Conservation (phyloP, 1,139 yeast genomes). For the Suhomyces guaymorum region DNA sequence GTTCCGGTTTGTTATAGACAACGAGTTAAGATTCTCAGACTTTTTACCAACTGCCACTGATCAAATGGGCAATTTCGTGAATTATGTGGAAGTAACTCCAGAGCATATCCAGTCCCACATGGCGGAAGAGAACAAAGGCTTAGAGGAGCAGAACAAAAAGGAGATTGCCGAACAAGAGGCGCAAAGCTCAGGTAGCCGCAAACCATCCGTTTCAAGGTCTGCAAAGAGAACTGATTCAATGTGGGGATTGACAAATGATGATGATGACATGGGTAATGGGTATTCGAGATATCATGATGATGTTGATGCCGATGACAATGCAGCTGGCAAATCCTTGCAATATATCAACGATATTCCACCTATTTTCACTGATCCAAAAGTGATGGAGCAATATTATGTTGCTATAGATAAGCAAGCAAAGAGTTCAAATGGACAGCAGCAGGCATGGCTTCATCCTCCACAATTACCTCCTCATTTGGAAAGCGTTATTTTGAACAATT, state of each 20-base stretch:
- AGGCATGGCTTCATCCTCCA: slow-evolving; percentile 69
- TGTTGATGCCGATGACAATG: slow-evolving; percentile 36
- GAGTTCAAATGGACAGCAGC: slow-evolving; percentile 58
- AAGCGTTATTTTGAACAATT: slow-evolving; percentile 48
- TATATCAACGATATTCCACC: slow-evolving; percentile 81
- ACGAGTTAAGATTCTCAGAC: slow-evolving; percentile 49
- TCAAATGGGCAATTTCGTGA: slow-evolving; percentile 53
- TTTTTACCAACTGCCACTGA: slow-evolving; percentile 52
- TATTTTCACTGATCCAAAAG: slow-evolving; percentile 77
- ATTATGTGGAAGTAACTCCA: slow-evolving; percentile 50
- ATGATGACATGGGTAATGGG: slow-evolving; percentile 81
- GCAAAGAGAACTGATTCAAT: slow-evolving; percentile 47
- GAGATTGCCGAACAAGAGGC: slow-evolving; percentile 13
- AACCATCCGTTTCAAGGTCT: slow-evolving; percentile 22
- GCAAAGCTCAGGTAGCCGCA: slow-evolving; percentile 12
- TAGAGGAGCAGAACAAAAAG: slow-evolving; percentile 14
- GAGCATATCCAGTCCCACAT: slow-evolving; percentile 32
- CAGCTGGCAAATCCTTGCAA: slow-evolving; percentile 27
- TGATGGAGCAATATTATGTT: slow-evolving; percentile 61
- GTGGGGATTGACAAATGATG: slow-evolving; percentile 60
- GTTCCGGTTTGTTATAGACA: slow-evolving; percentile 49
- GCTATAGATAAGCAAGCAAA: slow-evolving; percentile 72
- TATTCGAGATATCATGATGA: slow-evolving; percentile 78
- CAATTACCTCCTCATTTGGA: slow-evolving; percentile 54
- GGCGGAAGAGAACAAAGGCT: slow-evolving; percentile 22